These are phyloP conservation scores for Colletotrichum plurivorum DNA, from an alignment of 2,329 filamentous ascomycete genomes.

Conservation along the genomic window DNA sequence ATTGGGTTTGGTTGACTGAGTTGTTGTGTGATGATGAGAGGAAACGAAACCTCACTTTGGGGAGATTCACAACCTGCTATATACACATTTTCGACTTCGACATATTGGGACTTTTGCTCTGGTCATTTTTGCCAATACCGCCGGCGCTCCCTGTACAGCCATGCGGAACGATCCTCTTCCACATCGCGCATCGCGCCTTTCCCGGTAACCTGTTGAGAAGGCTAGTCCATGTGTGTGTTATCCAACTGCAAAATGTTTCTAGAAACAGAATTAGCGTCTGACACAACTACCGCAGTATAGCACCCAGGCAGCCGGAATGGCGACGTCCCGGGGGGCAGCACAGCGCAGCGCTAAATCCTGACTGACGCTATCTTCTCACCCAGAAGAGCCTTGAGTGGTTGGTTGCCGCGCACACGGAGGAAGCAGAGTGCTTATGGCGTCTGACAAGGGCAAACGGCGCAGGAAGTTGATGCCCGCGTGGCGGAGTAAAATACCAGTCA, in stretches of 20 bases:
- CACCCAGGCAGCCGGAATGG: background rate
- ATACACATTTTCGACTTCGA: background rate
- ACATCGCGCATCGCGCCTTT: background rate
- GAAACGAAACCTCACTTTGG: background rate
- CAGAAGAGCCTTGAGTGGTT: slow-evolving; percentile 12
- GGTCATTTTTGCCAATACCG: slow-evolving; percentile 1
- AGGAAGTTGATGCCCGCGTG: background rate
- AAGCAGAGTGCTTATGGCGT: slow-evolving; percentile 7
- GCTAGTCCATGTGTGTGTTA: background rate
- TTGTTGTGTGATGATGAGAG: slow-evolving; percentile 21
- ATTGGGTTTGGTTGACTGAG: background rate
- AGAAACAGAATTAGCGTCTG: background rate
- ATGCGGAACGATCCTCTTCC: slow-evolving; percentile 29
- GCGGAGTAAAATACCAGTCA: background rate
- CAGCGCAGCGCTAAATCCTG: slow-evolving; percentile 9
- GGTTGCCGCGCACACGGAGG: slow-evolving; percentile 19
- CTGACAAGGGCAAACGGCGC: slow-evolving; percentile 4
- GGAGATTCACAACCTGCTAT: background rate
- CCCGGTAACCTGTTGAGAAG: background rate
- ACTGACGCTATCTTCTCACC: slow-evolving; percentile 14
- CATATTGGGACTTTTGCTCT: background rate
- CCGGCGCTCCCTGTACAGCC: slow-evolving; percentile 25
- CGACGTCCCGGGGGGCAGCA: background rate
- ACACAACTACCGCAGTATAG: background rate
- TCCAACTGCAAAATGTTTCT: background rate